phyloP scores from a whole-genome alignment of 1,284 basidiomycete species.

The Vanrija sp. region DNA sequence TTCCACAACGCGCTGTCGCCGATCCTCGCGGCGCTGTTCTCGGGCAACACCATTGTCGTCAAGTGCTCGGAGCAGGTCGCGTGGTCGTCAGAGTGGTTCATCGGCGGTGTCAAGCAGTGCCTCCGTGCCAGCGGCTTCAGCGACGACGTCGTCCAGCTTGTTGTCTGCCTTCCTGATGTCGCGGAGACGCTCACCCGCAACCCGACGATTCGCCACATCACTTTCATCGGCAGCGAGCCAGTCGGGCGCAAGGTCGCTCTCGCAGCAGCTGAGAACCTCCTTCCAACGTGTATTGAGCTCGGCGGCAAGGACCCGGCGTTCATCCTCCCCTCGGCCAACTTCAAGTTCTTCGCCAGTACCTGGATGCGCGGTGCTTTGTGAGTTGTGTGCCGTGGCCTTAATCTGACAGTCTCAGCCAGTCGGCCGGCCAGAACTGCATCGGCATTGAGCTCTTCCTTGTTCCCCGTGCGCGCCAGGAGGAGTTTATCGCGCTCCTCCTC shows the following conservation, averaged over 20 bases:
- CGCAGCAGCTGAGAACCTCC: constrained; percentile 78
- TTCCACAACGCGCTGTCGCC: constrained; percentile 92
- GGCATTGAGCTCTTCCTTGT: constrained; percentile 83
- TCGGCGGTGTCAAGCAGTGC: constrained; percentile 69
- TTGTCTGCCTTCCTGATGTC: constrained; percentile 82
- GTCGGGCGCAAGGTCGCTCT: constrained; percentile 78
- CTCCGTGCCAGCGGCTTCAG: constrained; percentile 73
- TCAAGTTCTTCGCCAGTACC: constrained; percentile 52
- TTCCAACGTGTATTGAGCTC: constrained; percentile 84
- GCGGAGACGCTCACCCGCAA: constrained; percentile 78
- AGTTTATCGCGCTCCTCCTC: constrained; percentile 63
- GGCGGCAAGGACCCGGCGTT: constrained; percentile 61
- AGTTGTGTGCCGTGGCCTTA: constrained; percentile 41
- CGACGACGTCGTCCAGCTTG: constrained; percentile 69
- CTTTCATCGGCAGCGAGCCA: constrained; percentile 83
- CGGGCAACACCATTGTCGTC: constrained; percentile 84
- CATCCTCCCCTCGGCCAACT: constrained; percentile 51
- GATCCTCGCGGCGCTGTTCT: constrained; percentile 80
- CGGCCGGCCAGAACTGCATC: constrained; percentile 87
- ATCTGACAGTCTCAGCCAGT: constrained; percentile 1
- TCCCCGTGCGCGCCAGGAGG: constrained; percentile 46
- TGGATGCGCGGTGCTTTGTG: constrained; percentile 84
- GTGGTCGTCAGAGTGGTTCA: constrained; percentile 79
- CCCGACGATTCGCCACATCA: constrained; percentile 65
- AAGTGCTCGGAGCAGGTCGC: constrained; percentile 91